Evolutionary conservation across 768 basidiomycete genomes (phyloP).

Genomic region (Mycena vulgaris): DNA sequence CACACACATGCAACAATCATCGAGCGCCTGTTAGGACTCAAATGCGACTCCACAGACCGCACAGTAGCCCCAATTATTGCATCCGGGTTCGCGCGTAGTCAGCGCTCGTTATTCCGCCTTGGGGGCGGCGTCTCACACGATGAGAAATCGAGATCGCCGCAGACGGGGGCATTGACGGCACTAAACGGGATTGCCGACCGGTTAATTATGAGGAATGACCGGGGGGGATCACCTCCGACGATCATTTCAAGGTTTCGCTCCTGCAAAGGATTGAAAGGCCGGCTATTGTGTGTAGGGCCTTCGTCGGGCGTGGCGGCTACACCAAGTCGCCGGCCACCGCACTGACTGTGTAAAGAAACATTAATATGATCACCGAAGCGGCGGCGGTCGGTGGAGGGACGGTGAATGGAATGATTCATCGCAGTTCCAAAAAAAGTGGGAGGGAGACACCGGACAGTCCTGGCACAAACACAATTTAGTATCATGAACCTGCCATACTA

Average conservation of each 20-base stretch:
- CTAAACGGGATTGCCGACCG: background rate
- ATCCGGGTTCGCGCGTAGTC: background rate
- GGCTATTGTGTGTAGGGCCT: background rate
- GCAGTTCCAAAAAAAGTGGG: background rate
- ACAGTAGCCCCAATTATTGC: background rate
- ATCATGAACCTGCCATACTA: background rate
- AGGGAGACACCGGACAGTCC: conserved; percentile 26
- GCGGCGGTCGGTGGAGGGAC: background rate
- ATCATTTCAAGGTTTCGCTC: background rate
- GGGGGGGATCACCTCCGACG: background rate
- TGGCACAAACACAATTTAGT: background rate
- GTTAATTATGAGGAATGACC: background rate
- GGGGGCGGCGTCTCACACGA: conserved; percentile 2
- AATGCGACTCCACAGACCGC: background rate
- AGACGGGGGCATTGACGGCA: too few species aligned
- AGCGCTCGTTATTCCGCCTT: background rate
- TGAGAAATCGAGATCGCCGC: background rate
- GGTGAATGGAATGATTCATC: too few species aligned
- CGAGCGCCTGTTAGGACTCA: background rate
- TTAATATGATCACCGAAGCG: background rate
- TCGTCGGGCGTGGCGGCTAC: background rate
- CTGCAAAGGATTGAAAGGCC: background rate
- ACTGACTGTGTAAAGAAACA: background rate
- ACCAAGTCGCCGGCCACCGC: background rate
- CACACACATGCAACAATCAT: background rate